These are phyloP conservation scores for Croton laevigatus DNA, from an alignment of 441 rosid genomes.

Conservation along the genomic window DNA sequence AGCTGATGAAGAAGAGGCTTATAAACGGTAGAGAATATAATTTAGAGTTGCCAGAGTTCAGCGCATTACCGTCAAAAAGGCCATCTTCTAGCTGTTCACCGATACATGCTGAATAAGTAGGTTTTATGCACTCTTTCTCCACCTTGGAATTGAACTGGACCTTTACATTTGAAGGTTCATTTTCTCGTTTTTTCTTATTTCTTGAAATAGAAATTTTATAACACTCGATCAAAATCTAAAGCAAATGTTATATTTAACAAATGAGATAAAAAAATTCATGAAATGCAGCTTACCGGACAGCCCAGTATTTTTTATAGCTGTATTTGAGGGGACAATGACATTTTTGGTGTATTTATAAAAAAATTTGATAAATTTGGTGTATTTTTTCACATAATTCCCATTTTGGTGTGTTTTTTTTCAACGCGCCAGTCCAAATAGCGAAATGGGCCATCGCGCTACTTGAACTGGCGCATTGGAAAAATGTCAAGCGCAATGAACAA, in stretches of 20 bases:
- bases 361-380: too few relatives aligned
- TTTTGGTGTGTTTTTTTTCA: too few relatives aligned
- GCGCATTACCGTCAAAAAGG: conserved; percentile 75
- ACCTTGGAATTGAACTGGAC: conserved; percentile 65
- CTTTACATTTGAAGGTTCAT: conserved; percentile 51
- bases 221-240: conserved; percentile 6
- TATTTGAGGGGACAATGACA: too few relatives aligned
- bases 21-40: neutral
- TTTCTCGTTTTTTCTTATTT: conserved; percentile 56
- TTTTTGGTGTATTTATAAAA: too few relatives aligned
- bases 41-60: conserved; percentile 13
- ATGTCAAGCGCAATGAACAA: too few relatives aligned
- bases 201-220: conserved; percentile 35
- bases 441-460: too few relatives aligned
- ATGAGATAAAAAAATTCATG: neutral
- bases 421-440: too few relatives aligned
- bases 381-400: too few relatives aligned
- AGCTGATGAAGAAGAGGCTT: neutral
- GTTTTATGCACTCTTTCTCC: conserved; percentile 91
- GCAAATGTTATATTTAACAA: neutral
- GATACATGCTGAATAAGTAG: conserved; percentile 77
- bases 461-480: too few relatives aligned
- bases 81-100: conserved; percentile 92
- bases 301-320: conserved; percentile 68
- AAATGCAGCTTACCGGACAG: conserved; percentile 50